Evolutionary conservation across 441 rosid genomes (phyloP).

Genomic region (Manihot esculenta): DNA sequence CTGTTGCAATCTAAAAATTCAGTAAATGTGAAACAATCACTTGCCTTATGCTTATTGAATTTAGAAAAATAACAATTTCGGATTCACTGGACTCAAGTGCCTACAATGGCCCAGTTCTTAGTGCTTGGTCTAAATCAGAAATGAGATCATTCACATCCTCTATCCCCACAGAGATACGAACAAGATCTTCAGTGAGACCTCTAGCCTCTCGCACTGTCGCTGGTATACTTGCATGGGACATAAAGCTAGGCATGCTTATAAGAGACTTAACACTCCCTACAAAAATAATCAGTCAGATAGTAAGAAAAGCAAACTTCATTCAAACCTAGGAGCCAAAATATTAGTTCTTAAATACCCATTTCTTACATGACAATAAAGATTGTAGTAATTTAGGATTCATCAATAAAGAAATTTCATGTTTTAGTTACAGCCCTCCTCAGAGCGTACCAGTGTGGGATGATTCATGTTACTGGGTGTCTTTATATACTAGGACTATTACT

Average conservation of each 20-base stretch:
- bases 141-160: conserved; percentile 86
- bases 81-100: neutral
- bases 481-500: neutral
- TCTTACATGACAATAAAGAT: neutral
- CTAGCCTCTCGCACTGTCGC: conserved; percentile 69
- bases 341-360: conserved; percentile 3
- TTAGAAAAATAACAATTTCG: neutral
- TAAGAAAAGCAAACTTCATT: neutral
- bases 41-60: neutral
- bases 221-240: conserved; percentile 97
- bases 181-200: conserved; percentile 87
- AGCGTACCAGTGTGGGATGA: too few relatives aligned
- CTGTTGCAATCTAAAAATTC: too few relatives aligned
- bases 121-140: conserved; percentile 69
- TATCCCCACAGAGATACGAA: conserved; percentile 84
- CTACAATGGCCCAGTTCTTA: conserved; percentile 56
- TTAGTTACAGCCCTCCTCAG: too few relatives aligned
- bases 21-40: neutral
- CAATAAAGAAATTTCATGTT: too few relatives aligned
- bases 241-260: conserved; percentile 94
- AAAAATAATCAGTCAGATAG: neutral
- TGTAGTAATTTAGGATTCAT: too few relatives aligned
- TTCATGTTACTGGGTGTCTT: neutral
- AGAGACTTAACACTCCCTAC: conserved; percentile 91
- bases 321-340: neutral